These are phyloP conservation scores for Millerozyma miso DNA, from an alignment of 805 yeast species.

Conservation along the genomic window DNA sequence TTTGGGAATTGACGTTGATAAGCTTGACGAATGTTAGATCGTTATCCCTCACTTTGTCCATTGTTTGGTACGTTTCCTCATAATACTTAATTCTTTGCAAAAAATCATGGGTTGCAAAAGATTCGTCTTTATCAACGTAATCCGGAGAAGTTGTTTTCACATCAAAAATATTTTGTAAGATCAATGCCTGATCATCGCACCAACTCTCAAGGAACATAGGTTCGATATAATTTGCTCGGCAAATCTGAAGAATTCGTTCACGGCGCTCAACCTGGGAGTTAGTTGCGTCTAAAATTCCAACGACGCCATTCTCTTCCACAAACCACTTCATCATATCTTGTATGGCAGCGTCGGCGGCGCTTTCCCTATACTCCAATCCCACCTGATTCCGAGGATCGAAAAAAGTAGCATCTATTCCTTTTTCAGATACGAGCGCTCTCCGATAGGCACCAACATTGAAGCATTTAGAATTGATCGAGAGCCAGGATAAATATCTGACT, in stretches of 20 bases:
- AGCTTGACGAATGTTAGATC: slow-evolving; percentile 81
- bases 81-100: slow-evolving; percentile 69
- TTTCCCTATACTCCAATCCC: slow-evolving; percentile 58
- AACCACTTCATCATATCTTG: slow-evolving; percentile 86
- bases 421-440: slow-evolving; percentile 47
- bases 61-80: slow-evolving; percentile 71
- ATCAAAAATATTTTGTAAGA: slow-evolving; percentile 76
- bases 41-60: slow-evolving; percentile 54
- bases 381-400: slow-evolving; percentile 65
- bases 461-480: slow-evolving; percentile 78
- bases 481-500: slow-evolving; percentile 89
- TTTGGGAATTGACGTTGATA: slow-evolving; percentile 83
- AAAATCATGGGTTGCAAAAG: slow-evolving; percentile 69
- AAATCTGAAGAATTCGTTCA: slow-evolving; percentile 54
- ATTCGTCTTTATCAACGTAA: slow-evolving; percentile 64
- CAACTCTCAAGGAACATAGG: slow-evolving; percentile 91
- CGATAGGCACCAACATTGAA: slow-evolving; percentile 89
- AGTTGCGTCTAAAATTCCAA: slow-evolving; percentile 92
- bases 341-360: slow-evolving; percentile 71
- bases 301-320: slow-evolving; percentile 72
- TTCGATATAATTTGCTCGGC: slow-evolving; percentile 65
- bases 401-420: slow-evolving; percentile 71
- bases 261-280: slow-evolving; percentile 78
- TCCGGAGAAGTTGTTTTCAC: slow-evolving; percentile 87
- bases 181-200: slow-evolving; percentile 78